Conservation (phyloP, 305 asterid species). For the Plantago coronopus region DNA sequence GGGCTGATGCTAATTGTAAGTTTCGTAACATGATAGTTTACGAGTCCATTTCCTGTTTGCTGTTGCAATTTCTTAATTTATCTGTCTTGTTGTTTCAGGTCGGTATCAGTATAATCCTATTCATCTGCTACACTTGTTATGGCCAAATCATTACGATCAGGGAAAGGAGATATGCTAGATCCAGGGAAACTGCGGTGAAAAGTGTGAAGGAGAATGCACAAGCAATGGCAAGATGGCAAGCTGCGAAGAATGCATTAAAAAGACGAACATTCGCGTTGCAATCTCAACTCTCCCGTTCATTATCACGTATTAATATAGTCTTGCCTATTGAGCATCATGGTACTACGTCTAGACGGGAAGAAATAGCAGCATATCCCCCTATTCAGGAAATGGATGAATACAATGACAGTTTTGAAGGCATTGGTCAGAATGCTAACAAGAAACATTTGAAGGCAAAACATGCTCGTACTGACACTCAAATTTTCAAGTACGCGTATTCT, state of each 20-base stretch:
- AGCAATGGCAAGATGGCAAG: slow-evolving; percentile 66
- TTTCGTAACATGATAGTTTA: slow-evolving; percentile 4
- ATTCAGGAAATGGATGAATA: slow-evolving; percentile 41
- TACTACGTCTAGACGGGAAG: not conserved
- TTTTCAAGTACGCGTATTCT: slow-evolving; percentile 77
- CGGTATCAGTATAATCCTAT: slow-evolving; percentile 41
- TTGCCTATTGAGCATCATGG: slow-evolving; percentile 23
- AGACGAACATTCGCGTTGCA: slow-evolving; percentile 40
- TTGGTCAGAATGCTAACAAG: slow-evolving; percentile 40
- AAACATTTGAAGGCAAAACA: slow-evolving; percentile 48
- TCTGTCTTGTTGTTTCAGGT: slow-evolving; percentile 35
- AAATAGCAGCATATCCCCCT: slow-evolving; percentile 2
- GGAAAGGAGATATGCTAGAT: slow-evolving; percentile 62
- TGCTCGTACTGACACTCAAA: slow-evolving; percentile 60
- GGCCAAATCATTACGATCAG: slow-evolving; percentile 54
- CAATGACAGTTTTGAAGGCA: slow-evolving; percentile 35
- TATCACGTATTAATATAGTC: slow-evolving; percentile 37
- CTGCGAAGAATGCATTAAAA: slow-evolving; percentile 44
- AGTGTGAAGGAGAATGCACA: slow-evolving; percentile 65
- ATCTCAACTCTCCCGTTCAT: slow-evolving; percentile 49
- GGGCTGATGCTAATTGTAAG: slow-evolving; percentile 75
- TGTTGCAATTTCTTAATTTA: slow-evolving; percentile 2
- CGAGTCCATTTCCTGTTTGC: not conserved
- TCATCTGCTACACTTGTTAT: slow-evolving; percentile 64
- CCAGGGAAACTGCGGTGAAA: slow-evolving; percentile 79